phyloP scores from a whole-genome alignment of 345 rosid genomes.

The Eucalyptus polyanthemos region DNA sequence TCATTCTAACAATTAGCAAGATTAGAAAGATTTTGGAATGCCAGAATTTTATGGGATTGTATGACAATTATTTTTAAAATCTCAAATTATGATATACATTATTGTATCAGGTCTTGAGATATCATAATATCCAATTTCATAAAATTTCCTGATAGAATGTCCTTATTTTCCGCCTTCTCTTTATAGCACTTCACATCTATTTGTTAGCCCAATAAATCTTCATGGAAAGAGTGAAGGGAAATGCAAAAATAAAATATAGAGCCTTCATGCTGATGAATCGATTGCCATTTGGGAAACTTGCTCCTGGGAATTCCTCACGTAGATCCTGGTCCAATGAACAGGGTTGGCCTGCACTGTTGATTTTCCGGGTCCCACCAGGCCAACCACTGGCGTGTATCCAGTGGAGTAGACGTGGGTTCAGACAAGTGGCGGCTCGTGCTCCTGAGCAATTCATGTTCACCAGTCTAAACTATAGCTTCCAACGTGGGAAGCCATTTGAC shows the following conservation, averaged over 20 bases:
- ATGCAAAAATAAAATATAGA: background rate
- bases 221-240: background rate
- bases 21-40: background rate
- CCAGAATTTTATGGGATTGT: background rate
- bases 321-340: background rate
- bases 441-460: background rate
- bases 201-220: background rate
- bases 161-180: background rate
- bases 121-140: background rate
- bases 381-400: background rate
- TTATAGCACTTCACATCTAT: background rate
- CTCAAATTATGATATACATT: background rate
- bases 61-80: background rate
- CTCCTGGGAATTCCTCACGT: background rate
- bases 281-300: background rate
- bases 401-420: background rate
- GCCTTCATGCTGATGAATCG: background rate
- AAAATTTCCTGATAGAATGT: background rate
- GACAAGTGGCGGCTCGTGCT: background rate
- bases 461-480: background rate
- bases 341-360: background rate
- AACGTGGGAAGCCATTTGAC: background rate
- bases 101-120: rapidly evolving
- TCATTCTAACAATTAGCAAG: background rate
- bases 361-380: background rate